Evolutionary conservation across 2,329 filamentous ascomycete species (phyloP), one percentile per base, ranked within the genome.

Genomic region (Xylariales sp.): DNA sequence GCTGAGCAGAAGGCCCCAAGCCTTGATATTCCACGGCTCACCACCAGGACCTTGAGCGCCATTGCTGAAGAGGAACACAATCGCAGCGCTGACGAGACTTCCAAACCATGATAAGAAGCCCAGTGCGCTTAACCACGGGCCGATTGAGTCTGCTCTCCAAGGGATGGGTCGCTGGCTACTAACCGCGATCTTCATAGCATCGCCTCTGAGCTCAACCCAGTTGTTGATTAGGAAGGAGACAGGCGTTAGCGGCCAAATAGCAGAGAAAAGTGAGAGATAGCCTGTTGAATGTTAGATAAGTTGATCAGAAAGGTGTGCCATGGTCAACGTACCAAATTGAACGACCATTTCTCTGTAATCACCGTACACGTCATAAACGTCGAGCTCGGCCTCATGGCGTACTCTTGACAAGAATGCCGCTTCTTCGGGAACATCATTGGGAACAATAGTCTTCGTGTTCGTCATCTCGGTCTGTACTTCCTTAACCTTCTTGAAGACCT

Each of bases 341-440:
- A 95, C 80, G 20, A 89, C 80, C 89, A 95, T 95, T 66, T 98
- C 93, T 27, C 93, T 78, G 48, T 96, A 87, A 59, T 98, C 93
- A 14, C 79, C 76, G 1, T 88, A 88, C 2, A 97, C 91, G 59
- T 97, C 87, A 65, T 98, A 98, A 14, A 80, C 72, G 28, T 82
- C 85, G 0, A 96, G 76, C 48, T 87, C 80, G 1, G 88, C 85
- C 62, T 98, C 89, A 49, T 85, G 76, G 24, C 91, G 83, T 3
- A 96, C 87, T 22, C 89, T 79, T 5, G 79, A 69, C 18, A 98
- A 72, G 61, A 98, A 97, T 1, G 76, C 75, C 4, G 78, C 76
- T 61, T 98, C 93, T 45, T 91, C 87, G 1, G 82, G 76, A 1
- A 74, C 67, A 53, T 97, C 91, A 40, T 81, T 73, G 18, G 70